Conservation (phyloP, 345 rosid species). For the Eucalyptus curtisii region DNA sequence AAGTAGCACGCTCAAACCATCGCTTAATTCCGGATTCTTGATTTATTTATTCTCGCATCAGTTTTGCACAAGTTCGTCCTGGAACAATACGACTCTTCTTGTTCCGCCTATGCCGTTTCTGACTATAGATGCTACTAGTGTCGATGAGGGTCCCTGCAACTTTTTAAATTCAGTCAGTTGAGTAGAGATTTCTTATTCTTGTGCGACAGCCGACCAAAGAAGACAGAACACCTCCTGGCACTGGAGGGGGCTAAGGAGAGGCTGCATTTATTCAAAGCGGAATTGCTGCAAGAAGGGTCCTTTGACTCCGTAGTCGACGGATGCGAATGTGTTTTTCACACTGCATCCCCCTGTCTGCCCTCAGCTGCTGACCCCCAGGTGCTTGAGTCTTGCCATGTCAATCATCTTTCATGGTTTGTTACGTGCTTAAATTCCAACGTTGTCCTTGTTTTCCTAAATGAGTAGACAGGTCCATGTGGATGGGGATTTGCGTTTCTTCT, state of each 20-base stretch:
- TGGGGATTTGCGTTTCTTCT: neutral
- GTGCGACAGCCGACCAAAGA: slow-evolving; percentile 15
- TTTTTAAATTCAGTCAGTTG: neutral
- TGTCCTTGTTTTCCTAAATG: neutral
- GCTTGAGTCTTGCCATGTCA: neutral
- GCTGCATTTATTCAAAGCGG: slow-evolving; percentile 18
- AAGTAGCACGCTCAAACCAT: neutral
- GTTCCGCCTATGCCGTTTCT: neutral
- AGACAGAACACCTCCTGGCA: slow-evolving; percentile 10
- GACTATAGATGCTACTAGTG: neutral
- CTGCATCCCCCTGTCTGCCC: slow-evolving; percentile 7
- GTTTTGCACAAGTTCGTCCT: neutral
- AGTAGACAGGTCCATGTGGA: neutral
- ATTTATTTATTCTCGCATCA: neutral
- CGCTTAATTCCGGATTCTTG: neutral
- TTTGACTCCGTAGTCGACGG: slow-evolving; percentile 20
- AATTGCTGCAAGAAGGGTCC: slow-evolving; percentile 15
- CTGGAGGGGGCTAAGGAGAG: slow-evolving; percentile 30
- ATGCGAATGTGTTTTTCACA: slow-evolving; percentile 20
- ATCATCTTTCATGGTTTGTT: neutral
- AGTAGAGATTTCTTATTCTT: neutral
- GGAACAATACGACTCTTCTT: neutral
- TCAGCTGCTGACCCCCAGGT: slow-evolving; percentile 13
- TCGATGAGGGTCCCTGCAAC: neutral
- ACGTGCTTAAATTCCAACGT: neutral